A percentile compares a stretch with the other conserved stretches of the same genome.
Conservation (phyloP, 805 yeast genomes). For the Saccharomyces kudriavzevii region DNA sequence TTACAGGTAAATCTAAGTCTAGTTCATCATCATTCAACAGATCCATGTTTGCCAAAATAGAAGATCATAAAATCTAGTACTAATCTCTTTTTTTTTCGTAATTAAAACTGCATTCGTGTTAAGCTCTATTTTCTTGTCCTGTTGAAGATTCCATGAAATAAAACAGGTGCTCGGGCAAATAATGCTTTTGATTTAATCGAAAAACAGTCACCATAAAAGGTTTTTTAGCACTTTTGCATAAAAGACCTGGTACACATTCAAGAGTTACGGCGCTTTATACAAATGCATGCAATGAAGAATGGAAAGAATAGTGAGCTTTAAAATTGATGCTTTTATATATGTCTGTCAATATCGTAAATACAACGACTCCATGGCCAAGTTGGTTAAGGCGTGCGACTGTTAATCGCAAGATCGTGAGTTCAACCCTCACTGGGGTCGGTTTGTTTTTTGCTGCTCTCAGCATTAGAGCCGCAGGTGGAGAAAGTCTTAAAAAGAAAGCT, state of each 20-base stretch:
- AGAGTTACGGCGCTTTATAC: too few relatives aligned
- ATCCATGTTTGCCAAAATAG: conserved; percentile 12
- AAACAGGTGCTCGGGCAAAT: background rate
- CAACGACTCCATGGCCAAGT: conserved; percentile 48
- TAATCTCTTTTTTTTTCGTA: background rate
- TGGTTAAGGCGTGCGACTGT: conserved; percentile 59
- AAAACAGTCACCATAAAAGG: background rate
- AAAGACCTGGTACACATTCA: too few relatives aligned
- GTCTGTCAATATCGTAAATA: too few relatives aligned
- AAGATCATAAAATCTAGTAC: background rate
- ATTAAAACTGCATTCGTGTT: background rate
- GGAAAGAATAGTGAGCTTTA: too few relatives aligned
- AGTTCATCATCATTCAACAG: conserved; percentile 18
- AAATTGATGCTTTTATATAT: too few relatives aligned
- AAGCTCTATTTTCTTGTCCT: background rate
- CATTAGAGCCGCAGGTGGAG: too few relatives aligned
- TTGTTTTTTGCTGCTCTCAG: background rate
- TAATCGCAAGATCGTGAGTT: conserved; percentile 58
- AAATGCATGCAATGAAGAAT: too few relatives aligned
- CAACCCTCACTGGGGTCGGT: conserved; percentile 52
- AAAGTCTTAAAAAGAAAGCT: too few relatives aligned
- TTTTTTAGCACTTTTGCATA: too few relatives aligned
- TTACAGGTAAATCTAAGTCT: conserved; percentile 20
- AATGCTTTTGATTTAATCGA: background rate
- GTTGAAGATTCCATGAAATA: background rate